Conservation (phyloP, 805 yeast species). For the Brettanomyces nanus region DNA sequence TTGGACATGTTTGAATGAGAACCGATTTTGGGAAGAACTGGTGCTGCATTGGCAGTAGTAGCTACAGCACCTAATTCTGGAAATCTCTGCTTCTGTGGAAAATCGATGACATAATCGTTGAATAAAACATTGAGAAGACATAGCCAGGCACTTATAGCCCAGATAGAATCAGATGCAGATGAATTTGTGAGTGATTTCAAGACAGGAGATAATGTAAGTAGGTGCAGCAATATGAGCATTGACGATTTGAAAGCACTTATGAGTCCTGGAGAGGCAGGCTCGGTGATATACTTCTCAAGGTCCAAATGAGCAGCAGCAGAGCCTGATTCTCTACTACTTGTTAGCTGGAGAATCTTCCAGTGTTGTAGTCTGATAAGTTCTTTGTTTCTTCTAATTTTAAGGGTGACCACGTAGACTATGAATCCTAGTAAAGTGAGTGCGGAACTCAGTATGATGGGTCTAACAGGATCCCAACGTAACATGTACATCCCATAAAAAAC, state of each 20-base stretch:
- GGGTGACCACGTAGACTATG: constrained; percentile 23
- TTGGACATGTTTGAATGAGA: constrained; percentile 58
- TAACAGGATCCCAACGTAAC: constrained; percentile 39
- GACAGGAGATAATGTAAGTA: constrained; percentile 81
- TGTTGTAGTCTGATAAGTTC: constrained; percentile 24
- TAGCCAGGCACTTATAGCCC: constrained; percentile 84
- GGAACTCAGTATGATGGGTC: constrained; percentile 31
- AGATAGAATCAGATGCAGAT: constrained; percentile 87
- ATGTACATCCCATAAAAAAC: constrained; percentile 58
- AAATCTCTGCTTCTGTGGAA: constrained; percentile 14
- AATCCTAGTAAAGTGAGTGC: constrained; percentile 30
- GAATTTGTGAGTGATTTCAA: constrained; percentile 80
- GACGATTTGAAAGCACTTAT: constrained; percentile 50
- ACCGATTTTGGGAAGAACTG: neutral
- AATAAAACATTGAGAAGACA: constrained; percentile 58
- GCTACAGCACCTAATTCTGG: neutral
- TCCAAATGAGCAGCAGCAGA: constrained; percentile 4
- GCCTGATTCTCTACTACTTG: constrained; percentile 5
- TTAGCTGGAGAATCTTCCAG: constrained; percentile 21
- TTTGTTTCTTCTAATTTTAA: constrained; percentile 22
- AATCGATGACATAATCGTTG: constrained; percentile 57
- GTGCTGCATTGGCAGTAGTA: neutral
- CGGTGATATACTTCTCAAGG: constrained; percentile 18
- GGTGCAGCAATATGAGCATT: constrained; percentile 55
- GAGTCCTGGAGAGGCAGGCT: constrained; percentile 22